These are phyloP conservation scores for Thozetella sp. DNA, from an alignment of 495 filamentous ascomycete species.

Conservation along the genomic window DNA sequence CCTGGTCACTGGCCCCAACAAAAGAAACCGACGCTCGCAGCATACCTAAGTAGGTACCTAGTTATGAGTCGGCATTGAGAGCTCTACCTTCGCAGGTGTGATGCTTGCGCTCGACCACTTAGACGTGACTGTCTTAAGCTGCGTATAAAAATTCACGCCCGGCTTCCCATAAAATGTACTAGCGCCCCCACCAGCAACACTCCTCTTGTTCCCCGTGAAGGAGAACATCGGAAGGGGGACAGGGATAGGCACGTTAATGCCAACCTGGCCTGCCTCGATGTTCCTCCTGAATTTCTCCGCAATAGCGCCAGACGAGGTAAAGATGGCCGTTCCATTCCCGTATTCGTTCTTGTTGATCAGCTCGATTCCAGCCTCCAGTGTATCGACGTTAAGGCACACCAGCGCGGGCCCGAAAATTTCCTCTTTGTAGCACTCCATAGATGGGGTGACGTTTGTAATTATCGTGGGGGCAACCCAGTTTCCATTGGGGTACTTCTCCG, in stretches of 20 bases:
- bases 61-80: slow-evolving; percentile 89
- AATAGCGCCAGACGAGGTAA: slow-evolving; percentile 61
- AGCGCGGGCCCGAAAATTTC: slow-evolving; percentile 98
- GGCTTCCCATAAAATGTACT: slow-evolving; percentile 95
- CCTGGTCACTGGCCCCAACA: no score
- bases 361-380: slow-evolving; percentile 75
- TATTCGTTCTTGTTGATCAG: slow-evolving; percentile 68
- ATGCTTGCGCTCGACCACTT: slow-evolving; percentile 88
- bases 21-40: no score
- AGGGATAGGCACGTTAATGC: slow-evolving; percentile 81
- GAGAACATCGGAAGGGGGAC: slow-evolving; percentile 95
- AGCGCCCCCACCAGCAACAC: slow-evolving; percentile 88
- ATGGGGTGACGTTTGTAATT: slow-evolving; percentile 86
- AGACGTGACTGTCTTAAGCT: slow-evolving; percentile 95
- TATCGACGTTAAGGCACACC: slow-evolving; percentile 80
- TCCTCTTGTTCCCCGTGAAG: slow-evolving; percentile 98
- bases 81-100: slow-evolving; percentile 74
- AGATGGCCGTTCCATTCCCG: slow-evolving; percentile 70
- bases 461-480: slow-evolving; percentile 97
- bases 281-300: slow-evolving; percentile 61
- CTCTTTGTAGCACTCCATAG: slow-evolving; percentile 94
- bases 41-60: no score
- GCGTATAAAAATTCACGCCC: slow-evolving; percentile 92
- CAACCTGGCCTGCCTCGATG: slow-evolving; percentile 78
- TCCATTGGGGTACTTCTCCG: slow-evolving; percentile 91